Percentiles rank a stretch among this genome's conserved stretches.
Conservation (phyloP, 345 rosid genomes). For the Isatis tinctoria region DNA sequence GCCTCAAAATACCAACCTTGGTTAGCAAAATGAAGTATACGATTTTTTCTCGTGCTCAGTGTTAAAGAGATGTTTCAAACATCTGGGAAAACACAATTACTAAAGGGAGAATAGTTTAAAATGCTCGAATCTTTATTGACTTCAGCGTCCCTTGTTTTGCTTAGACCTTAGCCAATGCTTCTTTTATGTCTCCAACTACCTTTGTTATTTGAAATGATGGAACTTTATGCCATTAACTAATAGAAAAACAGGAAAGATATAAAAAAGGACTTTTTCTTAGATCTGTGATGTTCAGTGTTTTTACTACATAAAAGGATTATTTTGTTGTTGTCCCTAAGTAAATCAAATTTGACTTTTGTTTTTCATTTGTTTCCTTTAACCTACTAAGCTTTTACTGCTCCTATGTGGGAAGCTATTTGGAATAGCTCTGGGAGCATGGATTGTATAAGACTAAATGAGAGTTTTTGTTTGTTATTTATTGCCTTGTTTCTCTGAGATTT, state of each 20-base stretch:
- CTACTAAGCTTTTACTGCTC: not conserved
- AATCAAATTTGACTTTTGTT: not conserved
- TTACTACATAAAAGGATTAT: not conserved
- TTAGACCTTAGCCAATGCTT: constrained; percentile 12
- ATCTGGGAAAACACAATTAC: not conserved
- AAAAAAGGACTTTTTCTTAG: not conserved
- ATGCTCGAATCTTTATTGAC: constrained; percentile 1
- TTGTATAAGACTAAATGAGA: not conserved
- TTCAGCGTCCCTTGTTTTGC: not conserved
- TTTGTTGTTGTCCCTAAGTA: not conserved
- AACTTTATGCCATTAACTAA: not conserved
- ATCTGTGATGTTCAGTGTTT: not conserved
- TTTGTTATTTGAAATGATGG: constrained; percentile 1
- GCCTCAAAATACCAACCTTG: constrained; percentile 5
- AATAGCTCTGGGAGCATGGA: not conserved
- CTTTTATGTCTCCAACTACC: constrained; percentile 3
- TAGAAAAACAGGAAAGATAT: not conserved
- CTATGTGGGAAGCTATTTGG: not conserved
- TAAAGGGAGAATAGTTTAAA: not conserved
- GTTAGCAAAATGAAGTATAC: not conserved
- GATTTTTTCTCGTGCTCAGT: constrained; percentile 20
- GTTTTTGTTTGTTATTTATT: not conserved
- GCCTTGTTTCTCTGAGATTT: not conserved
- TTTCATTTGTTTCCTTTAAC: not conserved
- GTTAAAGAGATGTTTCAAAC: not conserved